Conservation (phyloP, 2,329 filamentous ascomycete species). For the Colletotrichum coccodes region DNA sequence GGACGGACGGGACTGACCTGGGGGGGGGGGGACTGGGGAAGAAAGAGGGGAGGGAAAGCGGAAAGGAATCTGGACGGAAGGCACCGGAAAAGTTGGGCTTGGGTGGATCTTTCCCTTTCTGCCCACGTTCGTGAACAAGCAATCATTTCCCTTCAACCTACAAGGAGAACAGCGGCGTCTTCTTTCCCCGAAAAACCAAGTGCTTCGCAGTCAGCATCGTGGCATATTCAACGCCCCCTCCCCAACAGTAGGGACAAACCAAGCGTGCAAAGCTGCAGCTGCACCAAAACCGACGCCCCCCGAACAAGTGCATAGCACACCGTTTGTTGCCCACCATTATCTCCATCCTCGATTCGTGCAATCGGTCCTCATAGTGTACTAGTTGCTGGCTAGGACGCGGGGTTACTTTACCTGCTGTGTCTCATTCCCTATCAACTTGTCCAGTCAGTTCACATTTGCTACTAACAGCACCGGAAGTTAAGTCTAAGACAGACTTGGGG, state of each 20-base stretch:
- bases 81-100: not conserved
- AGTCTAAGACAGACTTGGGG: not conserved
- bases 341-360: not conserved
- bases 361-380: not conserved
- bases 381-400: not conserved
- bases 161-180: not conserved
- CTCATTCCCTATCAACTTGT: not conserved
- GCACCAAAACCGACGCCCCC: no score
- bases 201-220: not conserved
- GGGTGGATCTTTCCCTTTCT: not conserved
- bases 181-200: not conserved
- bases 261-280: no score
- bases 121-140: not conserved
- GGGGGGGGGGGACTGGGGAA: not conserved
- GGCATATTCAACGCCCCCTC: not conserved
- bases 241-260: not conserved
- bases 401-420: not conserved
- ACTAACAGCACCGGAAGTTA: not conserved
- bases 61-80: not conserved
- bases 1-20: not conserved
- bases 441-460: conserved; percentile 1
- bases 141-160: not conserved
- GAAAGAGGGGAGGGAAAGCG: not conserved
- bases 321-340: not conserved
- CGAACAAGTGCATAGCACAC: not conserved